A percentile compares a stretch with the other conserved stretches of the same genome.
Evolutionary conservation across 768 basidiomycete genomes (phyloP).

Genomic region (Pilatotrama ljubarskyi): DNA sequence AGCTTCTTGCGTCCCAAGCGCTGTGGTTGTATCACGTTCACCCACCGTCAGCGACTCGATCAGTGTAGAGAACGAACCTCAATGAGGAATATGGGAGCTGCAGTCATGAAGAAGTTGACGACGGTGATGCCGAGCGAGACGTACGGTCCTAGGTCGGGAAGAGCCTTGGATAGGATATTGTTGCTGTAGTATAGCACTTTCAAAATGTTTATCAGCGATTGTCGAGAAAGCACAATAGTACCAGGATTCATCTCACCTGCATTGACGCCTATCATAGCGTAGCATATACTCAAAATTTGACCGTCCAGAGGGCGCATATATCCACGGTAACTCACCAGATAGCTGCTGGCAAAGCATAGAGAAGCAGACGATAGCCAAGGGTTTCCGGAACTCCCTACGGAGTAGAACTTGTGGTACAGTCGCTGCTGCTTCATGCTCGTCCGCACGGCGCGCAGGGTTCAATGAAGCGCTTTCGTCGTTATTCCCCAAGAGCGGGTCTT

Average conservation of each 20-base stretch:
- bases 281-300: background rate
- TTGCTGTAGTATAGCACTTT: slow-evolving; percentile 91
- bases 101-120: slow-evolving; percentile 80
- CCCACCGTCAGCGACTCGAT: background rate
- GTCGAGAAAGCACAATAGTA: background rate
- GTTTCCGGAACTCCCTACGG: slow-evolving; percentile 53
- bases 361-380: slow-evolving; percentile 65
- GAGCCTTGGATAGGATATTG: slow-evolving; percentile 75
- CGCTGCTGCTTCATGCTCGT: slow-evolving; percentile 36
- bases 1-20: slow-evolving; percentile 72
- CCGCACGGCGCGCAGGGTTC: slow-evolving; percentile 24
- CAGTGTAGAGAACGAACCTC: slow-evolving; percentile 52
- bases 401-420: slow-evolving; percentile 54
- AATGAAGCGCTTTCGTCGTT: slow-evolving; percentile 25
- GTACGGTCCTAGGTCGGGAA: slow-evolving; percentile 79
- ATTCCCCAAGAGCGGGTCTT: slow-evolving; percentile 45
- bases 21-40: slow-evolving; percentile 36
- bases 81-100: slow-evolving; percentile 84
- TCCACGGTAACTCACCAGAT: slow-evolving; percentile 51
- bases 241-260: slow-evolving; percentile 46
- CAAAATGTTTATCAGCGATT: background rate
- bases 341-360: slow-evolving; percentile 80
- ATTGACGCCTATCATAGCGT: slow-evolving; percentile 59
- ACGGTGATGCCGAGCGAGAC: slow-evolving; percentile 83
- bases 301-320: background rate